Base-by-base conservation (phyloP, 75 land plant genomes). In the Cupressus sempervirens region DNA sequence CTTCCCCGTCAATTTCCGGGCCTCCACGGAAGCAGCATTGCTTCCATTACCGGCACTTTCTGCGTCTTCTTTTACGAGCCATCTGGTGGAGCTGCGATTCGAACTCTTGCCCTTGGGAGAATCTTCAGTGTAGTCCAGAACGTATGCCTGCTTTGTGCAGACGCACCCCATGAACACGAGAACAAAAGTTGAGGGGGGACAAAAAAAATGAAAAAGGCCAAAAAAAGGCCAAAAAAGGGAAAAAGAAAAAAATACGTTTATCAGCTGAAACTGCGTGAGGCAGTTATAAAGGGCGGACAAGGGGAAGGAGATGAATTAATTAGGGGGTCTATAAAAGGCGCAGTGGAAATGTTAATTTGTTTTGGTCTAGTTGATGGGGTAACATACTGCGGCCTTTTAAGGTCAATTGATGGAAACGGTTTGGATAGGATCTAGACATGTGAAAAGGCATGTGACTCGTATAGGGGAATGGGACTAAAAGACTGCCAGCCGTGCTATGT, bases 121-220 rank as follows among this genome's bases (percentile, higher is more conserved):
- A 0, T 16, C 18, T 72, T 29, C 74, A 32, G 36, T 26, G 29
- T 65, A 38, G 73, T 56, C 83, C n/a, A 52, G 38, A 50, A 58
- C 73, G 40, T 50, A 23, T 32, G 83, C 32, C 73, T 83, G 68
- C 73, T 65, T 83, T 23, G 35, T 20, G 36, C 83, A 32, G 40
- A 83, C 30, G 83, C 83, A 83, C 45, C 83, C 83, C 83, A 83
- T 83, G 30, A 29, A 18, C 23, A 50, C 53, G 53, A 50, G 53
- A 26, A 23, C n/a, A 76, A 76, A 76, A 36, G 10, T 76, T 76
- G 67, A 3, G 45, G n/a, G 46, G 48, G 29, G 2, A 45, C n/a
- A 45, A 79, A 12, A 76, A 38, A n/a, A 23, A 23, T 23, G 26
- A 45, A 45, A 79, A 45, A 77, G 10, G 14, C 53, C 53, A 50